Base-by-base conservation (phyloP, 768 basidiomycete genomes). In the Fomitopsis pulvina region DNA sequence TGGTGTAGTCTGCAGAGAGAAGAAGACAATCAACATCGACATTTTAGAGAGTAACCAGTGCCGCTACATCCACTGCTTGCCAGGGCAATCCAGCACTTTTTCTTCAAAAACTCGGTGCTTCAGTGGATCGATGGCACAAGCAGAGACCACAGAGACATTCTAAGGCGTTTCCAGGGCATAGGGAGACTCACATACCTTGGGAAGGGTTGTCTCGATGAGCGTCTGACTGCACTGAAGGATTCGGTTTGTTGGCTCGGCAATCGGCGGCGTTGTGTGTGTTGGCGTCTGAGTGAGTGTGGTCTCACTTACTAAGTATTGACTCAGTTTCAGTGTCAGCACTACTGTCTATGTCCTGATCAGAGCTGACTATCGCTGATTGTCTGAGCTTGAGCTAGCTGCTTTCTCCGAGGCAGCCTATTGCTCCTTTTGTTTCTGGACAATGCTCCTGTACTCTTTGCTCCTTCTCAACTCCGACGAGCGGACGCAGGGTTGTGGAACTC, bases 1-100 rank as follows among this genome's bases (percentile, higher is more conserved):
- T 88, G 60, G 64, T 68, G 71, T 71, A 74, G 60, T 74, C 76
- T 80, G 57, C 41, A 54, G n/a, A 42, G 30, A 20, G 48, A 54
- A 52, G 50, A 27, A 16, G 27, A 26, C 34, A n/a, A 54, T 51
- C 34, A 63, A 54, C n/a, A 59, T 50, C 47, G 41, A 52, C 45
- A 50, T 51, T 51, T 34, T 21, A 50, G 26, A 45, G 27, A 18
- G 16, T 41, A 27, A 12, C 11, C 43, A 32, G 48, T 45, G 53
- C 45, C 56, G 45, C 57, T 60, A 57, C 63, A 64, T 64, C 63
- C 60, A 51, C 39, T 53, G 30, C 38, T 43, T 54, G 46, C 39
- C 40, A 34, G 20, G 50, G 34, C 63, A 41, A 64, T 64, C 63
- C 63, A 64, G 51, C 58, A 37, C 37, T 44, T 58, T 56, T 49